Conservation (phyloP, 2,329 filamentous ascomycete genomes). For the Thelonectria discophora region DNA sequence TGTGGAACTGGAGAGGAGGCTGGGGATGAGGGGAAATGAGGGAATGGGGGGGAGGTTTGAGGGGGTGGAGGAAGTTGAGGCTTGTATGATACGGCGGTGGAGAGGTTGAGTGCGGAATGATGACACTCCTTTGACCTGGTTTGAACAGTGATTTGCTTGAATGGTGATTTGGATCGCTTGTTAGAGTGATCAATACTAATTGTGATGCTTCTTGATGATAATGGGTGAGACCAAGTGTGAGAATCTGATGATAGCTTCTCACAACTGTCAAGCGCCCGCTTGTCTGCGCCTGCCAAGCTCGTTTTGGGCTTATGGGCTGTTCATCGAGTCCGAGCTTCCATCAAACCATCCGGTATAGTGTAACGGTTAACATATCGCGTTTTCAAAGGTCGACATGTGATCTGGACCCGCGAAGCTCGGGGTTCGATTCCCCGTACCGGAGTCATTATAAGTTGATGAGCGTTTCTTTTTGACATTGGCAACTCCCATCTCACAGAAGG, state of each 20-base stretch:
- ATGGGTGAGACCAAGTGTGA: no score
- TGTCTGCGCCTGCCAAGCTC: no score
- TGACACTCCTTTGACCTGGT: no score
- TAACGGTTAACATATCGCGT: slow-evolving; percentile 18
- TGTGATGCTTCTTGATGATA: no score
- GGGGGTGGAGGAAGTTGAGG: slow-evolving; percentile 33
- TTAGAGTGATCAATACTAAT: no score
- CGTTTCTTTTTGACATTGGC: not conserved
- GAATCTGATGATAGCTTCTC: no score
- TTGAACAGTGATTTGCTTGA: no score
- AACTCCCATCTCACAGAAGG: no score
- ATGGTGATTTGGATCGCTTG: no score
- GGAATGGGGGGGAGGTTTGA: slow-evolving; percentile 20
- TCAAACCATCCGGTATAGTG: slow-evolving; percentile 14
- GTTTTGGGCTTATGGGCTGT: no score
- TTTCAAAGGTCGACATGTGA: not conserved
- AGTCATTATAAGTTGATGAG: not conserved
- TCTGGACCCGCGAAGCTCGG: slow-evolving; percentile 6
- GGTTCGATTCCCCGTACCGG: slow-evolving; percentile 19
- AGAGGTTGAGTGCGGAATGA: not conserved
- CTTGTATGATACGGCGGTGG: slow-evolving; percentile 36
- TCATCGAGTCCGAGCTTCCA: not conserved
- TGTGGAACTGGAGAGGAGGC: slow-evolving; percentile 13
- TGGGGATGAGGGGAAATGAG: slow-evolving; percentile 18
- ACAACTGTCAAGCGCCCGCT: no score